Evolutionary conservation across 2,329 filamentous ascomycete genomes (phyloP).

Genomic region (Neonectria coccinea): DNA sequence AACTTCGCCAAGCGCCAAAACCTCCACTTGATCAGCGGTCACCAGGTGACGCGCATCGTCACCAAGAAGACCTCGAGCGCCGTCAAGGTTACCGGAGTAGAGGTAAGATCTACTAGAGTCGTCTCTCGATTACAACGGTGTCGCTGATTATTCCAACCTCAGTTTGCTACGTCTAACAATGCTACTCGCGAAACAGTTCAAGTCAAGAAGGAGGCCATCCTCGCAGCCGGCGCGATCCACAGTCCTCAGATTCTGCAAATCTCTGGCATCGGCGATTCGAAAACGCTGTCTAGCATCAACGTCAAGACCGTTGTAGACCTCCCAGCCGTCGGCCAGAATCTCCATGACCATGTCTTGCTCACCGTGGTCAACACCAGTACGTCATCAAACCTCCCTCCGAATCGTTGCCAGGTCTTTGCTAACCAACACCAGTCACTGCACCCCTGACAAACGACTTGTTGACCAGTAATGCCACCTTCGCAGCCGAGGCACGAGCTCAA

Average conservation of each 20-base stretch:
- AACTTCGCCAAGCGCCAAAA: conserved; percentile 28
- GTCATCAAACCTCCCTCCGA: neutral
- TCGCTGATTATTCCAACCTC: neutral
- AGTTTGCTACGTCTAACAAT: conserved; percentile 29
- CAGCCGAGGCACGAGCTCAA: conserved; percentile 24
- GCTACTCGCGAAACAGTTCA: conserved; percentile 7
- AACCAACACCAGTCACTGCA: conserved; percentile 25
- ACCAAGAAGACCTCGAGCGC: conserved; percentile 25
- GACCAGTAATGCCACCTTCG: conserved; percentile 35
- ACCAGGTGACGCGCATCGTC: conserved; percentile 37
- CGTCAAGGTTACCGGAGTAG: conserved; percentile 31
- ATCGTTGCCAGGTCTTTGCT: neutral
- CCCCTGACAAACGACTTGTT: conserved; percentile 21
- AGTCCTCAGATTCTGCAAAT: conserved; percentile 61
- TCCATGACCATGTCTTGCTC: conserved; percentile 54
- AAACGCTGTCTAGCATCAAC: conserved; percentile 50
- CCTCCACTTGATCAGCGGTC: conserved; percentile 27
- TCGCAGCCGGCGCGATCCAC: conserved; percentile 55
- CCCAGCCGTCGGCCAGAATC: conserved; percentile 62
- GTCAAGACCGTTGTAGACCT: conserved; percentile 58
- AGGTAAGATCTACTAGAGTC: conserved; percentile 21
- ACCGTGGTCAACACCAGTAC: conserved; percentile 17
- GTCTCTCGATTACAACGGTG: rapidly evolving
- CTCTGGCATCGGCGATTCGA: conserved; percentile 60
- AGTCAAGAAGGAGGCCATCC: conserved; percentile 53